Conservation (phyloP, 768 basidiomycete genomes). For the Termitomyces sp. region DNA sequence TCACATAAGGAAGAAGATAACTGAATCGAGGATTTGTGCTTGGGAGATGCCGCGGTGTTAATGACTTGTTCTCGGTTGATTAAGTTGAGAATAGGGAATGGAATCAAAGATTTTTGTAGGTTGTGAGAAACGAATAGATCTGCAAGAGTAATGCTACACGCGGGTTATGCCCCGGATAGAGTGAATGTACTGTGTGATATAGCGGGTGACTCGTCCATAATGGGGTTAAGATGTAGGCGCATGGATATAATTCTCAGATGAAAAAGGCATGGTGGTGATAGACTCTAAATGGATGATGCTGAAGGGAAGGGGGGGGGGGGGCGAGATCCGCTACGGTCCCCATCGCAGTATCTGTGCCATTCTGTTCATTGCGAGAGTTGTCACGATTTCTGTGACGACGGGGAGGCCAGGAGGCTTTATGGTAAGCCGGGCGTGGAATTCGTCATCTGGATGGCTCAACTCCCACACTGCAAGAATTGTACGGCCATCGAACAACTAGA, state of each 20-base stretch:
- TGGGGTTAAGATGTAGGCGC: constrained; percentile 7
- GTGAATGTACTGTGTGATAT: background rate
- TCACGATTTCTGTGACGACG: constrained; percentile 71
- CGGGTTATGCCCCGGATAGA: constrained; percentile 13
- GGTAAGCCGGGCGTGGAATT: constrained; percentile 54
- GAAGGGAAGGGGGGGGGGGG: background rate
- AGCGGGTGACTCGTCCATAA: constrained; percentile 2
- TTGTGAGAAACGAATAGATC: constrained; percentile 5
- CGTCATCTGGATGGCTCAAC: constrained; percentile 46
- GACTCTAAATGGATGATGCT: background rate
- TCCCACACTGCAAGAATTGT: constrained; percentile 66
- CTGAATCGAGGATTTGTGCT: background rate
- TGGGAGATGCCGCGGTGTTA: constrained; percentile 13
- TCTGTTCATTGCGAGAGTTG: constrained; percentile 68
- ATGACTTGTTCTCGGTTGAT: constrained; percentile 6
- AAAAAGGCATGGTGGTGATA: constrained; percentile 7
- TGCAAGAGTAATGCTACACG: constrained; percentile 16
- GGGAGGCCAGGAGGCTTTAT: constrained; percentile 53
- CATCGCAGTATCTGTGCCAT: constrained; percentile 61
- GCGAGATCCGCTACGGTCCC: constrained; percentile 19
- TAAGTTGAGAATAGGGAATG: too few relatives aligned
- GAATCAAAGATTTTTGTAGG: too few relatives aligned
- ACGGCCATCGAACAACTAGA: constrained; percentile 60
- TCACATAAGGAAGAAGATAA: constrained; percentile 27
- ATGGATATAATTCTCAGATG: constrained; percentile 11